These are phyloP conservation scores for Talaromyces marneffei DNA, from an alignment of 2,329 filamentous ascomycete species.

Conservation along the genomic window DNA sequence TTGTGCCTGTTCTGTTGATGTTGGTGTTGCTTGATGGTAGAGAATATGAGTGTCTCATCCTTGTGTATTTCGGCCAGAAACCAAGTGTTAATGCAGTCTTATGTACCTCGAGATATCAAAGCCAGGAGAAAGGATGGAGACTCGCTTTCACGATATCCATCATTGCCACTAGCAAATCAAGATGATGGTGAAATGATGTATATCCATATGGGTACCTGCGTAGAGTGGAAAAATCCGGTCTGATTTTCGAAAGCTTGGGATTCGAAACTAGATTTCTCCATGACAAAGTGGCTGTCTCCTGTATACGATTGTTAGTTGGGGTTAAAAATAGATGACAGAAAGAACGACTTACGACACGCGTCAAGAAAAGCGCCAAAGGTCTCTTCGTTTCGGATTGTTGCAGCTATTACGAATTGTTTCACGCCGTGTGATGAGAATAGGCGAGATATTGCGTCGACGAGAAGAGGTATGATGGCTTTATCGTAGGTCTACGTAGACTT, in stretches of 20 bases:
- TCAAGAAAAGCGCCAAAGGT: conserved; percentile 56
- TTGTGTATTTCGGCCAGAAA: no score
- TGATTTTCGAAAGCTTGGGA: conserved; percentile 41
- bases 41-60: neutral
- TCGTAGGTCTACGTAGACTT: conserved; percentile 52
- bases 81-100: neutral
- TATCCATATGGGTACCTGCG: conserved; percentile 33
- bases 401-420: conserved; percentile 53
- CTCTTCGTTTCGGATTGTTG: conserved; percentile 56
- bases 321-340: neutral
- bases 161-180: neutral
- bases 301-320: neutral
- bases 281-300: conserved; percentile 32
- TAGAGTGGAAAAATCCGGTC: conserved; percentile 45
- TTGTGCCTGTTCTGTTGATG: neutral
- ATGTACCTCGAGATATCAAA: neutral
- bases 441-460: conserved; percentile 51
- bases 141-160: no score
- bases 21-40: neutral
- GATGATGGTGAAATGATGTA: conserved; percentile 26
- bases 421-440: conserved; percentile 51
- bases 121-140: neutral
- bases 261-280: conserved; percentile 37
- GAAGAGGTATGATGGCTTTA: conserved; percentile 50
- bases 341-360: conserved; percentile 51